Conservation (phyloP, 805 yeast species). For the Cyberlindnera galapagoensis region DNA sequence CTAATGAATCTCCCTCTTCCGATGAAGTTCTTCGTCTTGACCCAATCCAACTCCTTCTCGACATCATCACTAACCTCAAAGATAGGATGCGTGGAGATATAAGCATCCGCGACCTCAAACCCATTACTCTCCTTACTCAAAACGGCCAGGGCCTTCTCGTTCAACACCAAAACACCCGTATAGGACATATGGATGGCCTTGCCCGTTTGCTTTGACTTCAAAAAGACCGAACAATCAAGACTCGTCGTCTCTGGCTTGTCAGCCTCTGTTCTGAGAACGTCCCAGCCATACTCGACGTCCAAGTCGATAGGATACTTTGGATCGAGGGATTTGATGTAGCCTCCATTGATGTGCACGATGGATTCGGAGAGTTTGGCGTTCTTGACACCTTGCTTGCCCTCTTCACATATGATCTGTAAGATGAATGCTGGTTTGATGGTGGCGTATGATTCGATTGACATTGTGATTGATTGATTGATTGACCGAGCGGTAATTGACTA, state of each 20-base stretch:
- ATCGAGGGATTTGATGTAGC: conserved; percentile 33
- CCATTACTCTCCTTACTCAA: conserved; percentile 25
- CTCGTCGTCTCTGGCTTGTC: conserved; percentile 25
- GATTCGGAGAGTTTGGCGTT: conserved; percentile 24
- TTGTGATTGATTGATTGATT: no score
- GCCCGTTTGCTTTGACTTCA: conserved; percentile 37
- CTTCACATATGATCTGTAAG: conserved; percentile 29
- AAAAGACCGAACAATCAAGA: conserved; percentile 46
- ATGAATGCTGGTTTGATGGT: conserved; percentile 32
- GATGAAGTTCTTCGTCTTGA: conserved; percentile 37
- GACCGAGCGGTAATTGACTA: no score
- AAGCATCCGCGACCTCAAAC: conserved; percentile 39
- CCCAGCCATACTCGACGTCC: conserved; percentile 35
- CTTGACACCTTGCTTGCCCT: conserved; percentile 25
- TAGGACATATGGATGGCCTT: conserved; percentile 37
- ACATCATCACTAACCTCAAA: conserved; percentile 34
- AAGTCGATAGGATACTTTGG: conserved; percentile 32
- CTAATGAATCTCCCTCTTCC: conserved; percentile 58
- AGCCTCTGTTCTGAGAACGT: conserved; percentile 35
- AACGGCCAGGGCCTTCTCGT: conserved; percentile 31
- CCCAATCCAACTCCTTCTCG: conserved; percentile 46
- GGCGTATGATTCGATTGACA: conserved; percentile 7
- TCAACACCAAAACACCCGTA: conserved; percentile 40
- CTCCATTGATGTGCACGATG: conserved; percentile 28
- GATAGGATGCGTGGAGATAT: conserved; percentile 42